Conservation (phyloP, 495 filamentous ascomycete species). For the Apiosordaria backusii region DNA sequence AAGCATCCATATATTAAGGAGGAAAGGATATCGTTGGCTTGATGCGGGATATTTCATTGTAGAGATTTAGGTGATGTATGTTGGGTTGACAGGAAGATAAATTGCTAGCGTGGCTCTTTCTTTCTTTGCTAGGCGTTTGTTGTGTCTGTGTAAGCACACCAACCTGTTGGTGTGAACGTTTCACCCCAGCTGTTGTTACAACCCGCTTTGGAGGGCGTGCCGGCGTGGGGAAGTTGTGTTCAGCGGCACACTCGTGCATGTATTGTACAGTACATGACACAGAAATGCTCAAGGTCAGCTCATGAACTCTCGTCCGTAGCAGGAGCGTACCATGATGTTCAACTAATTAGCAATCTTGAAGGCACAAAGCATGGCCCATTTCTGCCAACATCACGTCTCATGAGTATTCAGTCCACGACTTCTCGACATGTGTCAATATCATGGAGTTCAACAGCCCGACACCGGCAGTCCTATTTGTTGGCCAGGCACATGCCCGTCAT, state of each 20-base stretch:
- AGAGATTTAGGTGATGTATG: neutral
- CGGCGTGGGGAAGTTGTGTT: neutral
- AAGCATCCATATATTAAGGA: neutral
- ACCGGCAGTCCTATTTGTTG: neutral
- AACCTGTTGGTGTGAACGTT: neutral
- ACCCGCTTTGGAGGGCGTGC: neutral
- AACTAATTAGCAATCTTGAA: neutral
- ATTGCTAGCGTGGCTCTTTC: neutral
- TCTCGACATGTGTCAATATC: neutral
- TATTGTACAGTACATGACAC: neutral
- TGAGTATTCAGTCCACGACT: too few species aligned
- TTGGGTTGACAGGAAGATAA: neutral
- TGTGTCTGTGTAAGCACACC: neutral
- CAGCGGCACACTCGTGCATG: neutral
- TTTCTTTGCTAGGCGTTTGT: neutral
- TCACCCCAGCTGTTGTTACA: neutral
- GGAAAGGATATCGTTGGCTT: neutral
- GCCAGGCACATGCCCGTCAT: neutral
- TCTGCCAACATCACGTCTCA: neutral
- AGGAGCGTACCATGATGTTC: neutral
- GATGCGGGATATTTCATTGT: neutral
- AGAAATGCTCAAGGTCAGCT: neutral
- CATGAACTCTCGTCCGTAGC: neutral
- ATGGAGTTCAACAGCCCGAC: neutral
- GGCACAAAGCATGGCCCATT: neutral